phyloP scores from a whole-genome alignment of 129 eudicot genomes.

The Chrysanthemum lavandulifolium region DNA sequence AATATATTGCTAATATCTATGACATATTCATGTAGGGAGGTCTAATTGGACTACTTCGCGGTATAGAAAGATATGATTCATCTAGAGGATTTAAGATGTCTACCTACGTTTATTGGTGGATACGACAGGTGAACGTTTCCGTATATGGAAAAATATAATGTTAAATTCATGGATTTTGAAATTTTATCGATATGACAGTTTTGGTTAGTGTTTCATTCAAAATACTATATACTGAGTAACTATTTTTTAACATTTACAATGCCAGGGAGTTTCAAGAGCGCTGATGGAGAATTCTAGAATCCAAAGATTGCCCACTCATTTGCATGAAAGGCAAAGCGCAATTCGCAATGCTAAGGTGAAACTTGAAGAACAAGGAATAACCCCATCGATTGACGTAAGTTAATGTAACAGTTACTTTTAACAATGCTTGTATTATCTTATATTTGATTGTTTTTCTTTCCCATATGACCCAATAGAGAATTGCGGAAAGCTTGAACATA shows the following conservation, averaged over 20 bases:
- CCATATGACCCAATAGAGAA: conserved; percentile 42
- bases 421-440: conserved; percentile 13
- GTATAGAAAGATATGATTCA: conserved; percentile 82
- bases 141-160: neutral
- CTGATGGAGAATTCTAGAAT: conserved; percentile 64
- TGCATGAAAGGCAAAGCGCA: conserved; percentile 71
- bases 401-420: neutral
- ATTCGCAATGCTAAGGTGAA: conserved; percentile 68
- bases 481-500: conserved; percentile 72
- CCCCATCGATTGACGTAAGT: conserved; percentile 72
- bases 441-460: conserved; percentile 2
- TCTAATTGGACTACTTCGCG: conserved; percentile 73
- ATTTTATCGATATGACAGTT: neutral
- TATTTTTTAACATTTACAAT: neutral
- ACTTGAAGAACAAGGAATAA: conserved; percentile 71
- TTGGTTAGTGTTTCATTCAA: neutral
- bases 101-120: conserved; percentile 96
- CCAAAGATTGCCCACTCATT: conserved; percentile 65
- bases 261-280: conserved; percentile 80
- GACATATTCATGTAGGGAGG: conserved; percentile 57
- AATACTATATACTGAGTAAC: neutral
- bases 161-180: neutral
- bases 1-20: neutral
- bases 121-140: conserved; percentile 63
- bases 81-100: conserved; percentile 85